Evolutionary conservation across 768 basidiomycete species (phyloP).

Genomic region (Coprinopsis cinerea): DNA sequence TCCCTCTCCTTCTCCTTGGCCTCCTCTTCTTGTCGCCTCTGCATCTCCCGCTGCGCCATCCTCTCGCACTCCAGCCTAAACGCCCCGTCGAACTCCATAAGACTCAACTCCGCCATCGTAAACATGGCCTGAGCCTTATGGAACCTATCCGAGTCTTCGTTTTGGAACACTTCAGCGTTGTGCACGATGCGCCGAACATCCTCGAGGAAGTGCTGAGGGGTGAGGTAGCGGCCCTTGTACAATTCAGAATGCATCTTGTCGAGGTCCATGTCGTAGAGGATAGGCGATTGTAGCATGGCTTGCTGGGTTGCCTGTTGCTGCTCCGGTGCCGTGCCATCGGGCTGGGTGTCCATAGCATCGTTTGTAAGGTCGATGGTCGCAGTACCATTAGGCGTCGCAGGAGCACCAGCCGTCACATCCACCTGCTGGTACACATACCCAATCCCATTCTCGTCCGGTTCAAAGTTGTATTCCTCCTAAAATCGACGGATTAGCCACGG

Average conservation of each 20-base stretch:
- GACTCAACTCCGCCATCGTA: constrained; percentile 77
- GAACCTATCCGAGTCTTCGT: constrained; percentile 69
- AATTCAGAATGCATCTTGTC: constrained; percentile 86
- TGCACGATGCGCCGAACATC: constrained; percentile 79
- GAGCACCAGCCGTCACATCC: constrained; percentile 18
- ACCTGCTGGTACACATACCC: constrained; percentile 17
- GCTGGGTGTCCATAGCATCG: constrained; percentile 29
- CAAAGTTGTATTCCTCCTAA: constrained; percentile 74
- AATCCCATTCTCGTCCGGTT: constrained; percentile 18
- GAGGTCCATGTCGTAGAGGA: constrained; percentile 81
- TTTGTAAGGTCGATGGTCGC: constrained; percentile 40
- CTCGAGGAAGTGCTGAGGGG: constrained; percentile 81
- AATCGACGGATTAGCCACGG: neutral
- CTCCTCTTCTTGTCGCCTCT: constrained; percentile 49
- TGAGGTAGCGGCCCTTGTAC: constrained; percentile 80
- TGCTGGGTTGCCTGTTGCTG: constrained; percentile 2
- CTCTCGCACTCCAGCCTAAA: constrained; percentile 81
- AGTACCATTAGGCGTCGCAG: constrained; percentile 33
- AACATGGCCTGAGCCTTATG: constrained; percentile 86
- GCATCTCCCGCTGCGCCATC: constrained; percentile 74
- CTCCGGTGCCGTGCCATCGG: constrained; percentile 17
- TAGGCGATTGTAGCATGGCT: constrained; percentile 28
- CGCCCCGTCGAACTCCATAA: constrained; percentile 77
- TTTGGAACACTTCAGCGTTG: constrained; percentile 51
- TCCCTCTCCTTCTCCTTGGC: constrained; percentile 44